phyloP scores from a whole-genome alignment of 495 filamentous ascomycete genomes.

The Sphaerosporella brunnea region DNA sequence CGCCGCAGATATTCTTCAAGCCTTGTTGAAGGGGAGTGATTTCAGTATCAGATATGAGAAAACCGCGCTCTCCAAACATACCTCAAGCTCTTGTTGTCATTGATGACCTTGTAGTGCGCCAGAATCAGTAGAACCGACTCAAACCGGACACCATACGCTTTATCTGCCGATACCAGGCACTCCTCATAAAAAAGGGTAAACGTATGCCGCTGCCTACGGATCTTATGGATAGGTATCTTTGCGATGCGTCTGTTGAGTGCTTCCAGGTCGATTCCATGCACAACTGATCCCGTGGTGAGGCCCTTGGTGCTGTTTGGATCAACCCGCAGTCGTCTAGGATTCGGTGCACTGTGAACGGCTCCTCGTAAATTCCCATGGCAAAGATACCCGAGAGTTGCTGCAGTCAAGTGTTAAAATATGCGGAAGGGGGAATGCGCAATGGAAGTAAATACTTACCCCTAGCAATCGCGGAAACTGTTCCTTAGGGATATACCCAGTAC shows the following conservation, averaged over 20 bases:
- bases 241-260: conserved; percentile 57
- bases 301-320: conserved; percentile 32
- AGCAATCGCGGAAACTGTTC: conserved; percentile 80
- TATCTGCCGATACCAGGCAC: conserved; percentile 81
- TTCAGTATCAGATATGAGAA: too few relatives aligned
- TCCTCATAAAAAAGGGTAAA: conserved; percentile 94
- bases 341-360: conserved; percentile 62
- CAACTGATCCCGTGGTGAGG: conserved; percentile 30
- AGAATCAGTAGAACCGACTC: conserved; percentile 90
- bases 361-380: conserved; percentile 91
- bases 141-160: conserved; percentile 74
- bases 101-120: conserved; percentile 97
- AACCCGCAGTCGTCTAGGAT: conserved; percentile 66
- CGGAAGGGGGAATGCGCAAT: too few relatives aligned
- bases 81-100: conserved; percentile 85
- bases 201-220: conserved; percentile 51
- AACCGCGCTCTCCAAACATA: too few relatives aligned
- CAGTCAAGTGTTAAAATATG: background rate
- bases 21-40: too few relatives aligned
- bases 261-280: conserved; percentile 59
- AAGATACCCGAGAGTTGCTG: conserved; percentile 81
- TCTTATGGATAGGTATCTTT: conserved; percentile 54
- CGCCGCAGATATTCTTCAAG: conserved; percentile 92
- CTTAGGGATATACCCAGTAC: conserved; percentile 79
- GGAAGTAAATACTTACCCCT: conserved; percentile 48